A percentile compares a stretch with the other conserved stretches of the same genome.
Evolutionary conservation across 1,139 yeast species (phyloP).

Genomic region (Saccharomyces hybrid): DNA sequence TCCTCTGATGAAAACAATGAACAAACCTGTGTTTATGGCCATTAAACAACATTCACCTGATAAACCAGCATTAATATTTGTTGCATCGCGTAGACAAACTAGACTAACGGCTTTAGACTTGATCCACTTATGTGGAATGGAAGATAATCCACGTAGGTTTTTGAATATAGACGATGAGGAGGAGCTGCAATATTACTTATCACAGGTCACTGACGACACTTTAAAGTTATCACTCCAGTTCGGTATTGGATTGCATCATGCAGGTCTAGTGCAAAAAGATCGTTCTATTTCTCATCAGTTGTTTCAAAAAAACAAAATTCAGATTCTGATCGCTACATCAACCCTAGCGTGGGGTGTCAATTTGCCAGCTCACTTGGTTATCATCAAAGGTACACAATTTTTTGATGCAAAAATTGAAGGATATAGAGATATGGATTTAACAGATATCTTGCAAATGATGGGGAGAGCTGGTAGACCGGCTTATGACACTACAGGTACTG

Average conservation of each 20-base stretch:
- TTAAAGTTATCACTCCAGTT: slow-evolving; percentile 76
- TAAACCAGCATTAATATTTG: slow-evolving; percentile 90
- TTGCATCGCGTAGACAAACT: slow-evolving; percentile 95
- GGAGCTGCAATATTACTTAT: slow-evolving; percentile 58
- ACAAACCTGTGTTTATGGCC: slow-evolving; percentile 94
- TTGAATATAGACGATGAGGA: slow-evolving; percentile 61
- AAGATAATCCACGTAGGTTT: slow-evolving; percentile 84
- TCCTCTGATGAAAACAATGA: slow-evolving; percentile 96
- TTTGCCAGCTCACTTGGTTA: slow-evolving; percentile 52
- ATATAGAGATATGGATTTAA: slow-evolving; percentile 58
- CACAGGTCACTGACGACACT: slow-evolving; percentile 81
- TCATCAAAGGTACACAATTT: slow-evolving; percentile 50
- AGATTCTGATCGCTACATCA: slow-evolving; percentile 86
- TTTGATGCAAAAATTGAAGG: slow-evolving; percentile 41
- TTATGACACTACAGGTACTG: slow-evolving; percentile 89
- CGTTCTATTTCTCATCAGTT: slow-evolving; percentile 79
- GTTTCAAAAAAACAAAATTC: slow-evolving; percentile 79
- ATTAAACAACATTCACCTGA: slow-evolving; percentile 90
- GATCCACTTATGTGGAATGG: slow-evolving; percentile 91
- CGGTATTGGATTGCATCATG: slow-evolving; percentile 97
- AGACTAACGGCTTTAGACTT: slow-evolving; percentile 89
- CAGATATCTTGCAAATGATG: slow-evolving; percentile 62
- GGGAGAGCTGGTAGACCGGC: slow-evolving; percentile 93
- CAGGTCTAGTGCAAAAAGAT: slow-evolving; percentile 89
- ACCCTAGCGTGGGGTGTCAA: slow-evolving; percentile 73